Evolutionary conservation across 2,329 filamentous ascomycete genomes (phyloP), one percentile per base, ranked within the genome.

Genomic region (Xylariales sp.): DNA sequence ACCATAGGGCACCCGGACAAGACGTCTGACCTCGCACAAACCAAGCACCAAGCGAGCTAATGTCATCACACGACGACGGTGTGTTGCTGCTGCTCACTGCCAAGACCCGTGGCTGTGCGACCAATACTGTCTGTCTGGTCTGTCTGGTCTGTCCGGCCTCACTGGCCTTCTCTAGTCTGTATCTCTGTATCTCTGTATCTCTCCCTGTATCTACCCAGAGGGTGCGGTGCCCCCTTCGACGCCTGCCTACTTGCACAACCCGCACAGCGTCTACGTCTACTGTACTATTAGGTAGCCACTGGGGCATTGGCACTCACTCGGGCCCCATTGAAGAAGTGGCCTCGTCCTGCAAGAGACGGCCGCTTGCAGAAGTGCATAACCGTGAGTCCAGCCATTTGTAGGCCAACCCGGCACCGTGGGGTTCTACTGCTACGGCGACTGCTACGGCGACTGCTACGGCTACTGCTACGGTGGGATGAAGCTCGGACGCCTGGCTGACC

Each of bases 51-150:
- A 52, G 52, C 57, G 41, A 65, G 32, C 39, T 32, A 55, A 62
- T 62, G 39, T 53, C 18, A 39, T 52, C n/a, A 45, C 53, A 49
- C 48, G 32, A 54, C 46, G 45, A 57, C 65, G 62, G 23, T 23
- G 23, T 55, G 43, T 16, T 52, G 23, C 23, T 39, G 36, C 12
- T 39, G 36, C 52, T 32, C 23, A 18, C 39, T 64, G 62, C 46
- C 66, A 65, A 65, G 67, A 39, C 41, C 10, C 39, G 65, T 61
- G 56, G 66, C 66, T 32, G 58, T 62, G 66, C 62, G 66, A 39
- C 48, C 28, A 65, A 56, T 50, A 34, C 49, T 57, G 30, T 65
- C 57, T 34, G n/a, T 32, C 45, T 65, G 23, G 23, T 23, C 23
- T 23, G 23, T 23, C n/a, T n/a, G n/a, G n/a, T n/a, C n/a, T n/a